These are phyloP conservation scores for Xylariaceae sp. DNA, from an alignment of 2,329 filamentous ascomycete genomes.

Conservation along the genomic window DNA sequence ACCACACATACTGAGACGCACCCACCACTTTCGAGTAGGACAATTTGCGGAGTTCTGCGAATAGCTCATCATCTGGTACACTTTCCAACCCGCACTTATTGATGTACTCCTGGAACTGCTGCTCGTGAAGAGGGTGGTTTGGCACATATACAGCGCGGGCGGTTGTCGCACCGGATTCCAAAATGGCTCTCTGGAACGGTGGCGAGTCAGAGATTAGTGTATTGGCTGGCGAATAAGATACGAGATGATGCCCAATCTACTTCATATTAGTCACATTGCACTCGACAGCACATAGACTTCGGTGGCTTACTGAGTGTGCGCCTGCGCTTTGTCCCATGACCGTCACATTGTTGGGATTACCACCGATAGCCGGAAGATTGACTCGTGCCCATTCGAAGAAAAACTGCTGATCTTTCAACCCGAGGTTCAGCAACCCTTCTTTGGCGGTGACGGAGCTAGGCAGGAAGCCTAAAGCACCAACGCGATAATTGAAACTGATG, in stretches of 20 bases:
- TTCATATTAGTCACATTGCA: background rate
- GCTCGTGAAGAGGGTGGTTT: constrained; percentile 55
- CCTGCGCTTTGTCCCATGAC: constrained; percentile 62
- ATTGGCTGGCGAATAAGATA: constrained; percentile 43
- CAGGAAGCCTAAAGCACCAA: constrained; percentile 68
- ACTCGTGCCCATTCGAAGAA: constrained; percentile 59
- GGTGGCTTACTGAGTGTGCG: constrained; percentile 54
- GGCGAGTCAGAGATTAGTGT: constrained; percentile 32
- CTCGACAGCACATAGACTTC: background rate
- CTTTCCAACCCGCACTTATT: constrained; percentile 47
- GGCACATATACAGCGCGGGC: constrained; percentile 52
- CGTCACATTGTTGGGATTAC: constrained; percentile 56
- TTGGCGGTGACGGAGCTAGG: constrained; percentile 51
- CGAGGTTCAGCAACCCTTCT: constrained; percentile 60
- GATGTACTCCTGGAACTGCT: constrained; percentile 56
- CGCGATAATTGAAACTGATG: constrained; percentile 61
- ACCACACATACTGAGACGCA: constrained; percentile 45
- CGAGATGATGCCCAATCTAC: constrained; percentile 59
- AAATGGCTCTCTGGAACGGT: constrained; percentile 52
- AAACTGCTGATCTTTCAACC: constrained; percentile 60
- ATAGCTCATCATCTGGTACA: constrained; percentile 48
- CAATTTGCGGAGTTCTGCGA: constrained; percentile 47
- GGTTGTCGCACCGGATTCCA: constrained; percentile 57
- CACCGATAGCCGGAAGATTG: constrained; percentile 60
- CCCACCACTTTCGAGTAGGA: constrained; percentile 36